Evolutionary conservation across 108 stramenopile species (phyloP).

Genomic region (Discostella pseudostelligera): DNA sequence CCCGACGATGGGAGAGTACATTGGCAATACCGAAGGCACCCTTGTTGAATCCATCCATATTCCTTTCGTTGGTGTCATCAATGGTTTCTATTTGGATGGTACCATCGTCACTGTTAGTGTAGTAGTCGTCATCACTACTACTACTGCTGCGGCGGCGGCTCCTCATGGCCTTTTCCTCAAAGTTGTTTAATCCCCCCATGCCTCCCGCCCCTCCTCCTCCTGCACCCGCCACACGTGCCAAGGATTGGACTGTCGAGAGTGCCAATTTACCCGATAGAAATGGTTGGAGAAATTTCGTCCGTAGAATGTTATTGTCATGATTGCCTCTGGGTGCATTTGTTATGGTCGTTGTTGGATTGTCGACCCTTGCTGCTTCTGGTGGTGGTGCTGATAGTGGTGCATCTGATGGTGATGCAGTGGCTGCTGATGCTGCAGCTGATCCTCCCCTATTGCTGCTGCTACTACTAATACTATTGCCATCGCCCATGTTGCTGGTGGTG

Average conservation of each 20-base stretch:
- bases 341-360: too few relatives aligned
- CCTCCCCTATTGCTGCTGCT: not conserved
- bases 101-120: not conserved
- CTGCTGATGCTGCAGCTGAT: too few relatives aligned
- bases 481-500: not conserved
- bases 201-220: not conserved
- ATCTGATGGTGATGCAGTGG: too few relatives aligned
- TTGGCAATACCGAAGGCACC: conserved; percentile 3
- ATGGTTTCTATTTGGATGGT: not conserved
- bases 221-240: conserved; percentile 3
- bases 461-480: not conserved
- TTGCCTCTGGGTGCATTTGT: too few relatives aligned
- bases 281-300: not conserved
- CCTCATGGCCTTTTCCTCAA: too few relatives aligned
- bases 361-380: too few relatives aligned
- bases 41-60: conserved; percentile 6
- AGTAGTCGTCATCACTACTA: too few relatives aligned
- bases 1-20: not conserved
- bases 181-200: too few relatives aligned
- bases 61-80: not conserved
- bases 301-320: too few relatives aligned
- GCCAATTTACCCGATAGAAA: not conserved
- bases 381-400: not conserved
- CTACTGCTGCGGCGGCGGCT: too few relatives aligned
- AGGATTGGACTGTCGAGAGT: not conserved